phyloP scores from a whole-genome alignment of 2,329 filamentous ascomycete species.

The Diaporthe eres region DNA sequence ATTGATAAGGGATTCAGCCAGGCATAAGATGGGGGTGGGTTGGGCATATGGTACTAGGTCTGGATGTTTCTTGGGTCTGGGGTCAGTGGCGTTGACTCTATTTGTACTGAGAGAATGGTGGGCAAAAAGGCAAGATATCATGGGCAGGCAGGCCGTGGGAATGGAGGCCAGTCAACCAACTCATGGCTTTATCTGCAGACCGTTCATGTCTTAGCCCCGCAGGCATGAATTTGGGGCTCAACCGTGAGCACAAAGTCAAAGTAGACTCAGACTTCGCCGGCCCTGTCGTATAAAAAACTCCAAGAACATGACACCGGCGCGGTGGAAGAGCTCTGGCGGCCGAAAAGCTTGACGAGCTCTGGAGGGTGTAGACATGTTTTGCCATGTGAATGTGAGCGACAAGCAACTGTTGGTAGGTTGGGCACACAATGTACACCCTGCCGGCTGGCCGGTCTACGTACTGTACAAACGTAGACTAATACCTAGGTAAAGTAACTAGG shows the following conservation, averaged over 20 bases:
- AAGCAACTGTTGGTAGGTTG: constrained; percentile 6
- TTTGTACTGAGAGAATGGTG: constrained; percentile 26
- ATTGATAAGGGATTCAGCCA: constrained; percentile 32
- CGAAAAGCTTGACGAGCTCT: constrained; percentile 5
- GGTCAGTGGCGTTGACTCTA: constrained; percentile 31
- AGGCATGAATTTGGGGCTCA: background rate
- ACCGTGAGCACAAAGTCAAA: background rate
- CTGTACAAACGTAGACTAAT: background rate
- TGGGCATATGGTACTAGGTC: constrained; percentile 6
- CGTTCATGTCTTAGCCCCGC: background rate
- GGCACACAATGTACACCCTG: background rate
- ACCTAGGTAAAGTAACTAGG: background rate
- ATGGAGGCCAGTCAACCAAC: constrained; percentile 17
- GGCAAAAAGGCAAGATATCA: constrained; percentile 1
- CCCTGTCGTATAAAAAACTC: background rate
- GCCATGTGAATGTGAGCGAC: constrained; percentile 25
- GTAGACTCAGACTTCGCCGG: background rate
- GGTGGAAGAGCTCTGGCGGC: background rate
- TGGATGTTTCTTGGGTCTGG: constrained; percentile 20
- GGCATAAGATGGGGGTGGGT: constrained; percentile 32
- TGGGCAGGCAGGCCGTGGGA: background rate
- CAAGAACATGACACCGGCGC: background rate
- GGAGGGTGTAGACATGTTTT: background rate
- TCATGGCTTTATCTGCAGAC: constrained; percentile 1
- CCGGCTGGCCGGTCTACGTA: background rate